Conservation (phyloP, 225 moss, liverwort and hornwort species). For the Climacium dendroides region DNA sequence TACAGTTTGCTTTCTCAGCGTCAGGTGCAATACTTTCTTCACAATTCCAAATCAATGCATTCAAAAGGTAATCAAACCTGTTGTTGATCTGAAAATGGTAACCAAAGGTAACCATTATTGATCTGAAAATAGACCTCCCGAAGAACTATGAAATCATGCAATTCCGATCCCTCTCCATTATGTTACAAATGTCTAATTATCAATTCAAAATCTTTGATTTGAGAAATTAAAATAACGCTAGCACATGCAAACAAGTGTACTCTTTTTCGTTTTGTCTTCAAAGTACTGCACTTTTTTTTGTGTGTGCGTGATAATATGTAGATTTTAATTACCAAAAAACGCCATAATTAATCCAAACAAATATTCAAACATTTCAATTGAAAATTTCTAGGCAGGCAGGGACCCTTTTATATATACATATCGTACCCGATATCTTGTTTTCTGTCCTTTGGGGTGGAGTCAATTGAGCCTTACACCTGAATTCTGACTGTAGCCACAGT, state of each 20-base stretch:
- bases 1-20: too few relatives aligned
- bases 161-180: too few relatives aligned
- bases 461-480: not conserved
- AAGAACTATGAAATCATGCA: not conserved
- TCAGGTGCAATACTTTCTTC: not conserved
- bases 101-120: not conserved
- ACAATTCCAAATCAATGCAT: not conserved
- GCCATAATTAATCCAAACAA: not conserved
- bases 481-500: not conserved
- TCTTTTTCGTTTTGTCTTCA: not conserved
- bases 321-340: not conserved
- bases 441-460: not conserved
- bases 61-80: not conserved
- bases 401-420: not conserved
- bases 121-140: not conserved
- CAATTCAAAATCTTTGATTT: not conserved
- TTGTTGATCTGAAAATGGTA: not conserved
- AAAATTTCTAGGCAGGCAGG: not conserved
- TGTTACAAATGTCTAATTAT: not conserved
- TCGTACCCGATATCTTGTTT: not conserved
- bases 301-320: not conserved
- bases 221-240: accelerated
- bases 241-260: not conserved
- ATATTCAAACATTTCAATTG: not conserved
- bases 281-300: not conserved